Conservation (phyloP, 371 early-diverging fungal species). For the Actinomucor elegans region DNA sequence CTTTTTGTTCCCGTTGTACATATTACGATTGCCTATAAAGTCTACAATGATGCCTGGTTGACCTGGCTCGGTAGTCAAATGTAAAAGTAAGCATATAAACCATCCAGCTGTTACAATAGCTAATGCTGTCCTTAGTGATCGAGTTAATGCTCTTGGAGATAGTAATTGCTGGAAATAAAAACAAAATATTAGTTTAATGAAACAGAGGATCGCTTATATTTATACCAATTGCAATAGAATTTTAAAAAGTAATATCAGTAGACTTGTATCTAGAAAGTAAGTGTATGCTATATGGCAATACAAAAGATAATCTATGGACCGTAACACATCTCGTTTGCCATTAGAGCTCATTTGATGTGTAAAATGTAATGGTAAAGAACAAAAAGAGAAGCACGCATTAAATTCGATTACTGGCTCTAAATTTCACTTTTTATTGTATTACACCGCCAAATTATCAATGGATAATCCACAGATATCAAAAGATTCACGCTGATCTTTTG, state of each 20-base stretch:
- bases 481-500: conserved; percentile 24
- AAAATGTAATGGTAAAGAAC: conserved; percentile 11
- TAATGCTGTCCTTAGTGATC: conserved; percentile 36
- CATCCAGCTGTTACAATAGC: conserved; percentile 28
- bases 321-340: conserved; percentile 44
- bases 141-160: conserved; percentile 30
- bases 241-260: conserved; percentile 35
- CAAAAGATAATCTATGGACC: conserved; percentile 41
- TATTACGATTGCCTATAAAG: conserved; percentile 46
- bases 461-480: conserved; percentile 43
- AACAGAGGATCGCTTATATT: background rate
- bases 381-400: too few species aligned
- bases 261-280: conserved; percentile 44
- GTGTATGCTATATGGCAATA: conserved; percentile 44
- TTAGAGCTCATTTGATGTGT: conserved; percentile 34
- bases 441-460: conserved; percentile 35
- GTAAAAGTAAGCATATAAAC: conserved; percentile 32
- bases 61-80: conserved; percentile 36
- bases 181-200: background rate
- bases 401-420: too few species aligned
- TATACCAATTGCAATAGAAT: conserved; percentile 41
- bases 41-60: conserved; percentile 48
- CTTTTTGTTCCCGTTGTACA: too few species aligned
- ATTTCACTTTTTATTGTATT: background rate
- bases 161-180: conserved; percentile 23